Evolutionary conservation across 2,329 filamentous ascomycete species (phyloP), one percentile per base, ranked within the genome.

Genomic region (Trichoderma cornu-damae): DNA sequence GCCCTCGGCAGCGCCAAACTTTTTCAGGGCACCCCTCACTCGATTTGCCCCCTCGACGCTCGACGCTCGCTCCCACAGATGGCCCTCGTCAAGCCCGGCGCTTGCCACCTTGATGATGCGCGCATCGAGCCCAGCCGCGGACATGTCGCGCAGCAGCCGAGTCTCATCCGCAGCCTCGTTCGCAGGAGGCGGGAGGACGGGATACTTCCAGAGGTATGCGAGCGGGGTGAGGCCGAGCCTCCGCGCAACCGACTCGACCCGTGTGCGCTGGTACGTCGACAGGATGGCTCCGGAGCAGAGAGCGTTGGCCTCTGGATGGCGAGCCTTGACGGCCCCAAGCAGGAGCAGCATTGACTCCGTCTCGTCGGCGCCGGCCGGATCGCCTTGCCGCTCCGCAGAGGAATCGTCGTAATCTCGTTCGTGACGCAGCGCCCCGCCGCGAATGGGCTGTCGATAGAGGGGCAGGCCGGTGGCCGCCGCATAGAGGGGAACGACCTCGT

Each of bases 41-140:
- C 76, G 73, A 37, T 67, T 67, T 42, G 79, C 75, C 5, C 78
- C 80, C 22, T 67, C 68, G 4, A 72, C 66, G 65, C 82, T 81
- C 3, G 88, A 84, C 16, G 96, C 88, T 73, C 91, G 84, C 63
- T 83, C 81, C 88, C 92, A 96, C 22, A 99, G 75, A 65, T 91
- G 87, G 35, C 73, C 77, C 64, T 91, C 88, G 66, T 93, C 89
- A 49, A 99, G 77, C 0, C 92, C 94, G 6, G 90, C 91, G 62
- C 89, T 95, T 42, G 94, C 92, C 43, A 96, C 90, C 74, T 97
- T 99, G 74, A 99, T 85, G 67, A 99, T 90, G 59, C 92, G 80
- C n/a, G 92, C 88, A 67, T 96, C 90, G 56, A 96, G 83, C 1
- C 87, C 87, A 2, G 85, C 83, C 6, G 77, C 78, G 4, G 81